A percentile compares a stretch with the other conserved stretches of the same genome.
Evolutionary conservation across 2,329 filamentous ascomycete genomes (phyloP).

Genomic region (Triangularia setosa): DNA sequence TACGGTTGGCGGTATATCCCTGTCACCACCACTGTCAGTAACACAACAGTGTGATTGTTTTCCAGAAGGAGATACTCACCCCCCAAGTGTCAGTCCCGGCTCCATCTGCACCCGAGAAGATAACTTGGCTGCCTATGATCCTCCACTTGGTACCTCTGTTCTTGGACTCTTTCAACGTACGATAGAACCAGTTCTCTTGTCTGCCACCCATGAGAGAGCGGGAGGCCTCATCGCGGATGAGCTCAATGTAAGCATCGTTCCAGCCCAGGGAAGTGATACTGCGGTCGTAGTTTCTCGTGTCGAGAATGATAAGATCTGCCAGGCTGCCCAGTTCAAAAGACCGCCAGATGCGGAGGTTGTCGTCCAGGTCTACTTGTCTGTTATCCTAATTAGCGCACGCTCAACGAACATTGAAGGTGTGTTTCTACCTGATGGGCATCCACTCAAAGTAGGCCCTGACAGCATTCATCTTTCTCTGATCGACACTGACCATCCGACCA

Average conservation of each 20-base stretch:
- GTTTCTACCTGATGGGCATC: conserved; percentile 26
- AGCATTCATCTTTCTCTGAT: conserved; percentile 70
- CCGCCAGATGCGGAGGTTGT: conserved; percentile 67
- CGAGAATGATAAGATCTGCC: conserved; percentile 64
- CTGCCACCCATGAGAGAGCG: conserved; percentile 66
- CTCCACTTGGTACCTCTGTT: conserved; percentile 66
- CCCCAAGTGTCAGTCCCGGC: conserved; percentile 21
- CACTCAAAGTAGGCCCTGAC: conserved; percentile 68
- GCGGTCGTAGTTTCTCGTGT: conserved; percentile 65
- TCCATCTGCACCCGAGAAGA: conserved; percentile 49
- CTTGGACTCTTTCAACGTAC: conserved; percentile 51
- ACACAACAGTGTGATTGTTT: conserved; percentile 24
- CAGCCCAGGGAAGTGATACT: conserved; percentile 50
- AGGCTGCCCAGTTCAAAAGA: conserved; percentile 62
- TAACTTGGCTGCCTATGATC: conserved; percentile 67
- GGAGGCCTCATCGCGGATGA: conserved; percentile 62
- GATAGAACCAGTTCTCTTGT: conserved; percentile 74
- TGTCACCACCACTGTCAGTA: conserved; percentile 37
- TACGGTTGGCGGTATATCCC: conserved; percentile 67
- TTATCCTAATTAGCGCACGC: conserved; percentile 42
- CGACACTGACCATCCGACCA: conserved; percentile 55
- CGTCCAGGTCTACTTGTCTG: conserved; percentile 58
- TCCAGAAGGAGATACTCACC: conserved; percentile 6
- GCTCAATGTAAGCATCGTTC: conserved; percentile 61
- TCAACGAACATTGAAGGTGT: neutral